A percentile compares a stretch with the other conserved stretches of the same genome.
Evolutionary conservation across 139 green algal species (phyloP).

Genomic region (Yamagishiella unicocca): DNA sequence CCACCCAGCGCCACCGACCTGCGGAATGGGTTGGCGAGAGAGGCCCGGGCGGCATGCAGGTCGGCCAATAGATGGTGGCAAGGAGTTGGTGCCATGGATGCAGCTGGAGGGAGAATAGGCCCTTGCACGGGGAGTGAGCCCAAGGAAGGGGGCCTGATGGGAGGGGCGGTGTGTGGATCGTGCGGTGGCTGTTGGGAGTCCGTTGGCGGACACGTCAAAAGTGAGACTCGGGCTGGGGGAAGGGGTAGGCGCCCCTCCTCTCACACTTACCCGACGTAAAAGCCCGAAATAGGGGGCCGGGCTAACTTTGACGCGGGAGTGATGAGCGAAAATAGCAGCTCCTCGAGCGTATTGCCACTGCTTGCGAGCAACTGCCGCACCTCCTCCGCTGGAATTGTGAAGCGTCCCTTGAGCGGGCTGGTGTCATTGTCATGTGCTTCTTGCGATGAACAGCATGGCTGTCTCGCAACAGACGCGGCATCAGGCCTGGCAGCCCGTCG

Average conservation of each 20-base stretch:
- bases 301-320: constrained; percentile 72
- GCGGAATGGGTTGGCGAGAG: constrained; percentile 42
- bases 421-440: background rate
- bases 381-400: constrained; percentile 58
- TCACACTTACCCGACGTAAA: constrained; percentile 77
- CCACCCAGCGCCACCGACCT: constrained; percentile 82
- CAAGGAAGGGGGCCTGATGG: no score
- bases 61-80: no score
- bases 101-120: no score
- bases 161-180: no score
- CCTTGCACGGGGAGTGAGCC: no score
- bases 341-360: constrained; percentile 57
- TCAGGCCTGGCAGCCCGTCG: background rate
- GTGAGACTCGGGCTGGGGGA: no score
- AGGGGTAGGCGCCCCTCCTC: no score
- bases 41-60: constrained; percentile 37
- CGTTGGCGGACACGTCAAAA: no score
- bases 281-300: constrained; percentile 80
- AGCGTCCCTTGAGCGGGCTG: constrained; percentile 37
- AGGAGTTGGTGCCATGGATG: no score
- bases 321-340: constrained; percentile 77
- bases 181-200: no score
- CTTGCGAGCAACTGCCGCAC: constrained; percentile 57
- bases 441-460: background rate
- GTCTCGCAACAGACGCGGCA: background rate